phyloP scores from a whole-genome alignment of 164 flowering plant genomes.

The Paratinospora sagittata region DNA sequence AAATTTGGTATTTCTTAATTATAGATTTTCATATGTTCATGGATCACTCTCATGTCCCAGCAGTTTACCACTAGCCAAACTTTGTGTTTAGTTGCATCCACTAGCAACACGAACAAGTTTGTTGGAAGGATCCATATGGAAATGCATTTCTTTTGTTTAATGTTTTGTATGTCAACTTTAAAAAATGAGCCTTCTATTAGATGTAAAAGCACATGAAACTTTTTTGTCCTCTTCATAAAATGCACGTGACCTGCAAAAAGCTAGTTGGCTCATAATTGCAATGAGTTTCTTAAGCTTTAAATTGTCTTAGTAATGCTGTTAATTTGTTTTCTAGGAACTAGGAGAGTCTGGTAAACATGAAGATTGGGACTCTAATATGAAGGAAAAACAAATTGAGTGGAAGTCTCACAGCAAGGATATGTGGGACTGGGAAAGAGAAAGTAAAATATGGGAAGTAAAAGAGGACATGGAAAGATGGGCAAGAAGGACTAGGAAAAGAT shows the following conservation, averaged over 20 bases:
- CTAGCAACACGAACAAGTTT: background rate
- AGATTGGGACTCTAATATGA: background rate
- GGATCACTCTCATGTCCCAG: too few relatives aligned
- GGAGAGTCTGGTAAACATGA: constrained; percentile 9
- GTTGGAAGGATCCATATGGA: background rate
- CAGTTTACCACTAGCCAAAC: too few relatives aligned
- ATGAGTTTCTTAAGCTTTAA: background rate
- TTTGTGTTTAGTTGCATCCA: background rate
- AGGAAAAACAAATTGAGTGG: constrained; percentile 5
- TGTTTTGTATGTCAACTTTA: too few relatives aligned
- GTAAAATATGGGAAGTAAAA: constrained; percentile 27
- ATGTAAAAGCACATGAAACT: background rate
- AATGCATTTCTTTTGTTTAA: background rate
- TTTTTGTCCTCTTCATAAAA: background rate
- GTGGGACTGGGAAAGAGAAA: constrained; percentile 36
- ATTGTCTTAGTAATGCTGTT: background rate
- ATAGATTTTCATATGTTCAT: too few relatives aligned
- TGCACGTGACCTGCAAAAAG: background rate
- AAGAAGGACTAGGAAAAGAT: constrained; percentile 9
- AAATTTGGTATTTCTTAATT: too few relatives aligned
- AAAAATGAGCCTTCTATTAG: background rate
- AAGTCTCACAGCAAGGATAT: constrained; percentile 8
- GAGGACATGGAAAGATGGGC: constrained; percentile 37
- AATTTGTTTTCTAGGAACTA: constrained; percentile 10
- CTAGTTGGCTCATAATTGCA: background rate